Evolutionary conservation across 176 grass and related monocot species (phyloP).

Genomic region (Eleusine coracana): DNA sequence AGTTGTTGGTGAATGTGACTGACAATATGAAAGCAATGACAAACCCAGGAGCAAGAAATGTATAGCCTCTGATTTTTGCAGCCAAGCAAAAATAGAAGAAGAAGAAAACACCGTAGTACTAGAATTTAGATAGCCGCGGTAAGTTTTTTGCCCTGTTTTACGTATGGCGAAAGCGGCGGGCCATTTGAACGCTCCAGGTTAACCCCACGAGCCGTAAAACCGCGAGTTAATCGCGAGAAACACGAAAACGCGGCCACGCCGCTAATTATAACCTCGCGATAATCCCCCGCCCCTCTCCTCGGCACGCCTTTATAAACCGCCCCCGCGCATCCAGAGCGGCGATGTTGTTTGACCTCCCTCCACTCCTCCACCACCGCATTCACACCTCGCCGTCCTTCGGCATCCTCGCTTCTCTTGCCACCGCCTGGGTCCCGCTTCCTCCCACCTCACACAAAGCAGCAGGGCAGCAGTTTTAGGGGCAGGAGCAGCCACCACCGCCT

Average conservation of each 20-base stretch:
- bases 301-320: conserved; percentile 37
- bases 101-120: background rate
- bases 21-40: background rate
- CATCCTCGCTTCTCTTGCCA: conserved; percentile 23
- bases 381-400: conserved; percentile 17
- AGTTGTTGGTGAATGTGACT: background rate
- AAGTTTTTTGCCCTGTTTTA: background rate
- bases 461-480: conserved; percentile 9
- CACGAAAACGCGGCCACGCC: conserved; percentile 16
- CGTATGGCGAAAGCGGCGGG: background rate
- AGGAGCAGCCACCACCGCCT: conserved; percentile 20
- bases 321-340: background rate
- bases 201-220: background rate
- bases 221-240: conserved; percentile 12
- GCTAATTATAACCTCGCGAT: background rate
- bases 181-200: background rate
- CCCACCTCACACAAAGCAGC: background rate
- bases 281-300: background rate
- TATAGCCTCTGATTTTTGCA: background rate
- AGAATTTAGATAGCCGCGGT: background rate
- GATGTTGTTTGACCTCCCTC: conserved; percentile 26
- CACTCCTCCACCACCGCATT: background rate
- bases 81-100: background rate
- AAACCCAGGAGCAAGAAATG: background rate
- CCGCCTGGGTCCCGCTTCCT: background rate